Conservation (phyloP, 768 basidiomycete species). For the Podaxis mareebaensis region DNA sequence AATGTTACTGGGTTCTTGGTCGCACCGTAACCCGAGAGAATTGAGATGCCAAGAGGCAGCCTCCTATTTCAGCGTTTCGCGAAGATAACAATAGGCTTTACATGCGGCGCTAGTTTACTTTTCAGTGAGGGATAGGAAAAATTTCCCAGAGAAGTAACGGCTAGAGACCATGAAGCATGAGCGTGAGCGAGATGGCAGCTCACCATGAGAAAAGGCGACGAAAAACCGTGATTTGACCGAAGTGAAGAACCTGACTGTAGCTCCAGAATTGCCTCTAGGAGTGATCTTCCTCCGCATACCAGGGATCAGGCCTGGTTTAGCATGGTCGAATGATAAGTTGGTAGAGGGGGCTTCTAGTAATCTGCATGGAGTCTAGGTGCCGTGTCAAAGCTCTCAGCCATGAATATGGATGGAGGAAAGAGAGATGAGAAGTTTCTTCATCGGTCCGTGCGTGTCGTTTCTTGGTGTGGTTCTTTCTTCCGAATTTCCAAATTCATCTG, state of each 20-base stretch:
- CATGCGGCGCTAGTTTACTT: not conserved
- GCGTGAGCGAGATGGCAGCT: not conserved
- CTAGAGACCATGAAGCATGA: not conserved
- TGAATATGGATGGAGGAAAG: not conserved
- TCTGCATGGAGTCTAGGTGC: not conserved
- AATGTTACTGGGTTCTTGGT: not conserved
- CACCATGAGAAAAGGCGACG: conserved; percentile 8
- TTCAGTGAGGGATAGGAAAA: not conserved
- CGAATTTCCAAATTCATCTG: not conserved
- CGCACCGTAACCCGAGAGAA: not conserved
- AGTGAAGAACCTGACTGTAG: not conserved
- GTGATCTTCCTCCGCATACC: not conserved
- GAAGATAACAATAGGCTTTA: not conserved
- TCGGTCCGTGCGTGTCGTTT: not conserved
- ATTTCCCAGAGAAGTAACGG: not conserved
- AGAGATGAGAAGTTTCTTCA: not conserved
- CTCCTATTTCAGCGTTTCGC: not conserved
- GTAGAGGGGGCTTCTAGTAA: not conserved
- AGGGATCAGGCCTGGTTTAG: not conserved
- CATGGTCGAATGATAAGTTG: too few relatives aligned
- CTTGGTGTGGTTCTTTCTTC: not conserved
- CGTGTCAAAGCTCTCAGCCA: not conserved
- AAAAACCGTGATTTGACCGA: conserved; percentile 8
- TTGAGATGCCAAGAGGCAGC: not conserved
- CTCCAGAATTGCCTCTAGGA: not conserved